Evolutionary conservation across 2,329 filamentous ascomycete genomes (phyloP).

Genomic region (Clarireedia hainanense): DNA sequence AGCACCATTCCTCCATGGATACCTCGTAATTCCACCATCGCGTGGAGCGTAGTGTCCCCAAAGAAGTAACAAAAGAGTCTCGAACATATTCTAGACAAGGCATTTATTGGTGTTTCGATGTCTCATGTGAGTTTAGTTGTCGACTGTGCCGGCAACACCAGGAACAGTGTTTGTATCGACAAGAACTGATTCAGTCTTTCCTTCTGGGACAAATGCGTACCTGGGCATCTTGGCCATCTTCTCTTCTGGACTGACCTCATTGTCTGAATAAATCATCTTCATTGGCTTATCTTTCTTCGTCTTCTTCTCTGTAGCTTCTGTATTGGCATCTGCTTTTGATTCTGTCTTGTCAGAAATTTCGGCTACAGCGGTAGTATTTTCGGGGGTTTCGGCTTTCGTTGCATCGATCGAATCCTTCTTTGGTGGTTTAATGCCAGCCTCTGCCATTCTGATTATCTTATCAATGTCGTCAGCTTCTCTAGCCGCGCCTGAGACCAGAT

Average conservation of each 20-base stretch:
- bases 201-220: conserved; percentile 58
- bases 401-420: conserved; percentile 36
- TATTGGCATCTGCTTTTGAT: conserved; percentile 25
- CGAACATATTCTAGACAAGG: background rate
- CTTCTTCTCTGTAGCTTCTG: conserved; percentile 50
- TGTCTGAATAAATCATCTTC: conserved; percentile 75
- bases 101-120: background rate
- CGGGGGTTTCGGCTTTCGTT: conserved; percentile 20
- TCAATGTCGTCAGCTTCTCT: conserved; percentile 55
- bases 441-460: conserved; percentile 56
- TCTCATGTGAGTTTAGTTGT: conserved; percentile 6
- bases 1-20: conserved; percentile 7
- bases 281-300: conserved; percentile 60
- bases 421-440: conserved; percentile 48
- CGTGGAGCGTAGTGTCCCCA: background rate
- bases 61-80: background rate
- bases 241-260: conserved; percentile 77
- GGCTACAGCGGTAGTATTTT: background rate
- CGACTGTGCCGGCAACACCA: conserved; percentile 22
- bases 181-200: conserved; percentile 28
- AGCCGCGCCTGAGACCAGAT: conserved; percentile 38
- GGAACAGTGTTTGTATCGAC: conserved; percentile 20
- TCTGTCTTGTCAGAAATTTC: conserved; percentile 29
- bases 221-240: conserved; percentile 72
- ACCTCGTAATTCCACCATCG: background rate